A percentile compares a stretch with the other conserved stretches of the same genome.
Evolutionary conservation across 2,329 filamentous ascomycete genomes (phyloP).

Genomic region (Didymella keratinophila): DNA sequence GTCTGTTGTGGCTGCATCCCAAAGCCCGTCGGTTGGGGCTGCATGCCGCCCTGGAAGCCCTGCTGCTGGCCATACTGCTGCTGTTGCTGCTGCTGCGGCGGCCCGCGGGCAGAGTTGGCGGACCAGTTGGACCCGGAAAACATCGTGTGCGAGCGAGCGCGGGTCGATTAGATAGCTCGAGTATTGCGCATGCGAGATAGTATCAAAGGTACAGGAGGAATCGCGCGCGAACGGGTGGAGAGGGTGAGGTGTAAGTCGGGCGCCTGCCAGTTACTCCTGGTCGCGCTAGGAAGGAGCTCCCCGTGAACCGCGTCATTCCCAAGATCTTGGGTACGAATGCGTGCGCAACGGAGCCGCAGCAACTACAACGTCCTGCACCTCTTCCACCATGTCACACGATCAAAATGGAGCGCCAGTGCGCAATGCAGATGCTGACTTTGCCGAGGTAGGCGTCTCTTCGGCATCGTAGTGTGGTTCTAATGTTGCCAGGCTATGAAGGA

Average conservation of each 20-base stretch:
- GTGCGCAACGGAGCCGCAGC: conserved; percentile 26
- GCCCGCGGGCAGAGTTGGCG: conserved; percentile 73
- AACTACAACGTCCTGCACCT: conserved; percentile 22
- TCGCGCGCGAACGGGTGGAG: conserved; percentile 28
- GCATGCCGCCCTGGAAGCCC: conserved; percentile 22
- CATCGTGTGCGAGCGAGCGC: conserved; percentile 64
- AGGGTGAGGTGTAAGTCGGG: conserved; percentile 36
- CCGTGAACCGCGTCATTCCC: conserved; percentile 36
- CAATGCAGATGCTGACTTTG: conserved; percentile 46
- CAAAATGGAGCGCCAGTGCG: conserved; percentile 39
- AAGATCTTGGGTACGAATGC: conserved; percentile 23
- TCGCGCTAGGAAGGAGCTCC: conserved; percentile 33
- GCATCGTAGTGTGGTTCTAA: conserved; percentile 20
- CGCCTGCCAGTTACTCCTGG: conserved; percentile 30
- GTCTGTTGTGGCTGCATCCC: conserved; percentile 67
- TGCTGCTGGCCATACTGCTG: conserved; percentile 57
- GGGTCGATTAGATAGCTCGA: conserved; percentile 25
- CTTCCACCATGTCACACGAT: conserved; percentile 41
- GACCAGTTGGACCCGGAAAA: conserved; percentile 90
- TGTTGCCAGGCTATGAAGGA: conserved; percentile 59
- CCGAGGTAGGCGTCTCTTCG: conserved; percentile 35
- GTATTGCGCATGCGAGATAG: conserved; percentile 34
- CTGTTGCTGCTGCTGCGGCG: conserved; percentile 63
- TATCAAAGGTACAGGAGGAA: conserved; percentile 24
- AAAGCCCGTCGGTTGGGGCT: conserved; percentile 63